Evolutionary conservation across 495 filamentous ascomycete species (phyloP), one percentile per base, ranked within the genome.

Genomic region (Hypoxylon lienhwacheense): DNA sequence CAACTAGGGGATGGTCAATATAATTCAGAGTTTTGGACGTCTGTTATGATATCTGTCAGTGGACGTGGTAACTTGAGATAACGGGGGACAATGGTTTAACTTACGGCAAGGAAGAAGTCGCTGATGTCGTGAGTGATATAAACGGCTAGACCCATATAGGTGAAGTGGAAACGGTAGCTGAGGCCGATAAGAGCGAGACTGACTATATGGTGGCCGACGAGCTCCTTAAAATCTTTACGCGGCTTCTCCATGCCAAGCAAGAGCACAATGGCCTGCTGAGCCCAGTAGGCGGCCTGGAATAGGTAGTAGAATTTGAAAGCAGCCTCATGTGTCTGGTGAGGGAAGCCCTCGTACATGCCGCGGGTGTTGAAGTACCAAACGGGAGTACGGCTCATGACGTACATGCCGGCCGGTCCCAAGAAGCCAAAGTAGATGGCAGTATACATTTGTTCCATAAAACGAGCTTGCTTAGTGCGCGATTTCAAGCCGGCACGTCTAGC

Each of bases 361-460:
- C 57, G 59, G 5, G 88, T 95, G 72, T 95, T 91, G 80, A 97
- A 98, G 69, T 96, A 97, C 93, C 93, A 98, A n/a, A 98, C 81
- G 7, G 90, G 85, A 5, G 90, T 89, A 19, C 81, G 78, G 58
- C 77, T 86, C 95, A 98, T 97, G 50, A 97, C 89, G 60, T 87
- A 98, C 68, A 97, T 71, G 33, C 93, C 93, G 34, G 82, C 84
- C 1, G 95, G 93, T 4, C 90, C 90, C 47, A 95, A 83, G 44
- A 96, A 63, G 7, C 71, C 82, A 65, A 97, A 97, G 76, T 98
- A 98, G 22, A 97, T 77, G n/a, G 90, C 93, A 1, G 92, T 97
- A 75, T 98, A 98, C 59, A 88, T 81, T 71, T 98, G 93, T 70
- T 98, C 93, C 89, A 97, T 95, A 78, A 95, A 97, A 11, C 93